phyloP scores from a whole-genome alignment of 495 filamentous ascomycete species.

The Xylaria flabelliformis region DNA sequence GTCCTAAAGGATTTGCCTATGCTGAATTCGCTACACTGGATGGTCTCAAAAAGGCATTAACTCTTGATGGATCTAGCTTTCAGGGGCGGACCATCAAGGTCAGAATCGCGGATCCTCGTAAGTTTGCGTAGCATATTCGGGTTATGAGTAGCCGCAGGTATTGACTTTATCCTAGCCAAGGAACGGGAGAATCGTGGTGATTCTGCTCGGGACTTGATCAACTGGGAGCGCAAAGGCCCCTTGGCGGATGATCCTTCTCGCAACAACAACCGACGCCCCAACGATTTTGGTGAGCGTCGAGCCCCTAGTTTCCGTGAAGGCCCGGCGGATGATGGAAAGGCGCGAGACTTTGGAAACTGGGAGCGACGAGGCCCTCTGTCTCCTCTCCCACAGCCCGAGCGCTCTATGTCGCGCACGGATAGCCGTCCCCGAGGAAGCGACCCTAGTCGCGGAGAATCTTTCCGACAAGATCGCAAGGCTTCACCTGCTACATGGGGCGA shows the following conservation, averaged over 20 bases:
- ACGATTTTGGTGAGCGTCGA: slow-evolving; percentile 52
- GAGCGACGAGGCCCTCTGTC: slow-evolving; percentile 93
- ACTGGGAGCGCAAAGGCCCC: slow-evolving; percentile 92
- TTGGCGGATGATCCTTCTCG: slow-evolving; percentile 73
- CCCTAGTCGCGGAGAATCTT: slow-evolving; percentile 54
- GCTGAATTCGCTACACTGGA: slow-evolving; percentile 90
- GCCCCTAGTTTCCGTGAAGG: slow-evolving; percentile 44
- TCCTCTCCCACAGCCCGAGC: slow-evolving; percentile 64
- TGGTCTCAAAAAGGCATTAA: slow-evolving; percentile 89
- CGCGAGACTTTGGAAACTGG: slow-evolving; percentile 90
- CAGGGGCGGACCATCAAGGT: slow-evolving; percentile 87
- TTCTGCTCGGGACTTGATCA: slow-evolving; percentile 67
- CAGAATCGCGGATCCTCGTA: slow-evolving; percentile 62
- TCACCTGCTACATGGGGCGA: slow-evolving; percentile 87
- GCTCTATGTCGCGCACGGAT: slow-evolving; percentile 64
- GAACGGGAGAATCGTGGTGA: slow-evolving; percentile 61
- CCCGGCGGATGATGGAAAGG: slow-evolving; percentile 73
- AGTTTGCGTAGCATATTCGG: slow-evolving; percentile 25
- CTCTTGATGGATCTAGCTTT: slow-evolving; percentile 77
- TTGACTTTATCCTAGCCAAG: slow-evolving; percentile 67
- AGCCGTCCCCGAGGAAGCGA: slow-evolving; percentile 74
- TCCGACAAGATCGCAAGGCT: slow-evolving; percentile 64
- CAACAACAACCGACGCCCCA: slow-evolving; percentile 54
- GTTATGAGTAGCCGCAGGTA: slow-evolving; percentile 8
- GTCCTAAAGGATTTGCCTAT: slow-evolving; percentile 97